Conservation (phyloP, 306 rosid species). For the Malus fusca region DNA sequence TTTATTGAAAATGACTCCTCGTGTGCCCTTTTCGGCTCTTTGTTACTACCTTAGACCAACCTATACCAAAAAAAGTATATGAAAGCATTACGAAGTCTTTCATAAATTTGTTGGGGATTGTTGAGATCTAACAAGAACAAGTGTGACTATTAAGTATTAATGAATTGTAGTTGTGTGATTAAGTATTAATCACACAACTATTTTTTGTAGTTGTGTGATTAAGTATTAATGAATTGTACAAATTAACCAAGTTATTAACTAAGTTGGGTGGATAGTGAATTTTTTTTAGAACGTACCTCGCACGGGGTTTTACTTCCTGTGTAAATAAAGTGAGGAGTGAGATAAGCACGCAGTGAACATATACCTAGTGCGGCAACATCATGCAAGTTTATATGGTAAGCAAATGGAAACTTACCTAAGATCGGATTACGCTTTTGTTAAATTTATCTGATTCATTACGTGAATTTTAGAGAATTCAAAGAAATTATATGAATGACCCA, state of each 20-base stretch:
- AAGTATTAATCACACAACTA: background rate
- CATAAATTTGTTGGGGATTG: conserved; percentile 3
- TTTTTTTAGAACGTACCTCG: background rate
- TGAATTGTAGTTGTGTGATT: background rate
- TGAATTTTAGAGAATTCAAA: too few species aligned
- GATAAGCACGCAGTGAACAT: too few species aligned
- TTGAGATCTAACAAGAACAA: background rate
- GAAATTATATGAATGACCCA: too few species aligned
- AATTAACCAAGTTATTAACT: background rate
- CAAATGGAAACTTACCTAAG: too few species aligned
- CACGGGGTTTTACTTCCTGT: background rate
- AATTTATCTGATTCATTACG: too few species aligned
- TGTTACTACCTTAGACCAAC: background rate
- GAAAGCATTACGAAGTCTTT: background rate
- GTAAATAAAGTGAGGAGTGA: background rate
- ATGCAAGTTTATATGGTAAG: too few species aligned
- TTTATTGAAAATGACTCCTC: background rate
- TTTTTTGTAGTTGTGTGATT: background rate
- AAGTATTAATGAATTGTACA: background rate
- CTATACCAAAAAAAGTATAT: background rate
- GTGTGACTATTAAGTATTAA: background rate
- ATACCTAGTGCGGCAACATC: background rate
- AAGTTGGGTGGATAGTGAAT: background rate
- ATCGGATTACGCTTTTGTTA: too few species aligned
- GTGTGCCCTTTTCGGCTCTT: background rate